A percentile compares a stretch with the other conserved stretches of the same genome.
Conservation (phyloP, 805 yeast genomes). For the Candida bentonensis region DNA sequence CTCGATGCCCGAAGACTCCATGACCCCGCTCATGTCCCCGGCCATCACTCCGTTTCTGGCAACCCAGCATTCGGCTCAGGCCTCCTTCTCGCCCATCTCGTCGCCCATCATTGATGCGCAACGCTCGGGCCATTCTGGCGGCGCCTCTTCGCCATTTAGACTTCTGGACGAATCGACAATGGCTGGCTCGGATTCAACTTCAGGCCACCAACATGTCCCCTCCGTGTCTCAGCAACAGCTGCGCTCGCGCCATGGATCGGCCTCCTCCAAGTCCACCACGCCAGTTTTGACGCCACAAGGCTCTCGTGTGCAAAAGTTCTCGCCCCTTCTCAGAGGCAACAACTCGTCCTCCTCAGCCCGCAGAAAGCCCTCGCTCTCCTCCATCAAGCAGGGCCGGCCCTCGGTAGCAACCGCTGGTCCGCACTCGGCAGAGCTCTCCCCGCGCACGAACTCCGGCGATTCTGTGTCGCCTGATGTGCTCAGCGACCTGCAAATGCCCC, state of each 20-base stretch:
- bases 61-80: background rate
- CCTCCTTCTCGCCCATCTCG: background rate
- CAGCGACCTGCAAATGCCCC: background rate
- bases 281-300: background rate
- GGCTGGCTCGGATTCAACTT: too few relatives aligned
- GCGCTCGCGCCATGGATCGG: too few relatives aligned
- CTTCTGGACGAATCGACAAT: background rate
- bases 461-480: background rate
- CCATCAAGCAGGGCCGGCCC: background rate
- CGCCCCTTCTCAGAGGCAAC: background rate
- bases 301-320: background rate
- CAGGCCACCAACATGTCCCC: background rate
- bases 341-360: background rate
- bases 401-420: background rate
- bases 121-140: too few relatives aligned
- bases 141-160: background rate
- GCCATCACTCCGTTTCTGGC: background rate
- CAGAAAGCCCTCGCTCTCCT: background rate
- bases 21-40: slow-evolving; percentile 1
- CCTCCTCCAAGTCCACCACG: background rate
- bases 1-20: background rate
- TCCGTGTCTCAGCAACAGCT: background rate
- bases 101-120: slow-evolving; percentile 1
- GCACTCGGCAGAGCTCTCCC: background rate
- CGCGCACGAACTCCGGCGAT: background rate